phyloP scores from a whole-genome alignment of 1,284 basidiomycete species.

The Ceratorhiza oryzae-sativae region DNA sequence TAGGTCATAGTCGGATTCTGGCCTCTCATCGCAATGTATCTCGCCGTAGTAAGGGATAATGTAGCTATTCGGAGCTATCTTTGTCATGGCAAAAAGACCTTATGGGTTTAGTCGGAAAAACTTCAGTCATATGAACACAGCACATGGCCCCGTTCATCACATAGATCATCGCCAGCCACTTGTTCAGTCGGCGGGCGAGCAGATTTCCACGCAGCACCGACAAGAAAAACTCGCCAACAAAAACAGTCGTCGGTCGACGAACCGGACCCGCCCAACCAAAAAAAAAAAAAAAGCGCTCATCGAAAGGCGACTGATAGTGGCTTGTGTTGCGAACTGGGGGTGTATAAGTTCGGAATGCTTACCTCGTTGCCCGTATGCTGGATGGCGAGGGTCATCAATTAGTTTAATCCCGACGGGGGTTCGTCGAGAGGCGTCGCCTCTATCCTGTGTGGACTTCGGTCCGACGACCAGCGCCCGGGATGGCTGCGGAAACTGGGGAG shows the following conservation, averaged over 20 bases:
- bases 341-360: slow-evolving; percentile 23
- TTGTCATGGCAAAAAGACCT: slow-evolving; percentile 76
- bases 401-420: slow-evolving; percentile 48
- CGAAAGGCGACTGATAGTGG: background rate
- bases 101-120: slow-evolving; percentile 34
- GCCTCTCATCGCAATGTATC: slow-evolving; percentile 77
- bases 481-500: slow-evolving; percentile 47
- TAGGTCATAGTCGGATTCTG: slow-evolving; percentile 83
- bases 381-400: slow-evolving; percentile 59
- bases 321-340: background rate
- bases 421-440: slow-evolving; percentile 35
- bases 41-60: slow-evolving; percentile 86
- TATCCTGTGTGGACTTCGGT: slow-evolving; percentile 21
- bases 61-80: slow-evolving; percentile 68
- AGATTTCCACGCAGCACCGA: background rate
- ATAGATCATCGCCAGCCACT: background rate
- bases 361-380: slow-evolving; percentile 78
- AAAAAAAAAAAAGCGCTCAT: slow-evolving; percentile 14
- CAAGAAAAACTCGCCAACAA: background rate
- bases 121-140: slow-evolving; percentile 30
- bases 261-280: background rate
- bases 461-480: slow-evolving; percentile 45
- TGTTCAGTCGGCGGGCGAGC: background rate
- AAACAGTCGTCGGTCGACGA: background rate
- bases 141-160: slow-evolving; percentile 2